Base-by-base conservation (phyloP, 129 eudicot species). In the Glebionis coronaria region DNA sequence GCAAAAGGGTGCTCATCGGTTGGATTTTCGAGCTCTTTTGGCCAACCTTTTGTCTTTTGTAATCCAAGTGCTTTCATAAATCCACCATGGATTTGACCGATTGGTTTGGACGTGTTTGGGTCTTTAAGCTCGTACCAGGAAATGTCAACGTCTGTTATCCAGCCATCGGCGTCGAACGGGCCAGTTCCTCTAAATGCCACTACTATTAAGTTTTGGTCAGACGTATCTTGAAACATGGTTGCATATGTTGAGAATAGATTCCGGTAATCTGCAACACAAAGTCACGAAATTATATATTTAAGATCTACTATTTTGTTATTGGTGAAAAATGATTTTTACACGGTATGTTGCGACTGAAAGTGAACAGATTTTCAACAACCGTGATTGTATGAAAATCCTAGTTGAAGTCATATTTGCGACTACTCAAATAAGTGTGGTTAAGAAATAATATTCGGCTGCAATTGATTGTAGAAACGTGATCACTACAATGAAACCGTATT, bases 31-130 rank as follows among this genome's bases (percentile, higher is more conserved):
- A 84, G 83, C 47, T 90, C 70, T 28, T 81, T 83, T 9, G 97
- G 97, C 95, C 90, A 87, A 45, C 88, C 88, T 45, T 63, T 68
- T 44, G 4, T 55, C 59, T 80, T 80, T 53, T 87, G 86, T 50
- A 82, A 67, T 40, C 97, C 97, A 3, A 90, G 76, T 19, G 97
- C 91, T 82, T 80, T 90, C 84, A 87, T 71, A 71, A 90, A 90
- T 10, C 97, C 97, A 21, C 74, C 82, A 45, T 90, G 97, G 63
- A 84, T 28, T 47, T 67, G 78, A 12, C 97, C 97, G 4, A 84
- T 69, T 12, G 82, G 68, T 52, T 45, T 23, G 10, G 70, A 42
- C 14, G 53, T 54, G 42, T 44, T 68, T 12, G 14, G 18, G 50
- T 61, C 59, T 8, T 49, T 15, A 46, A 90, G 63, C 72, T 90